These are phyloP conservation scores for Suillus discolor DNA, from an alignment of 768 basidiomycete species.

Conservation along the genomic window DNA sequence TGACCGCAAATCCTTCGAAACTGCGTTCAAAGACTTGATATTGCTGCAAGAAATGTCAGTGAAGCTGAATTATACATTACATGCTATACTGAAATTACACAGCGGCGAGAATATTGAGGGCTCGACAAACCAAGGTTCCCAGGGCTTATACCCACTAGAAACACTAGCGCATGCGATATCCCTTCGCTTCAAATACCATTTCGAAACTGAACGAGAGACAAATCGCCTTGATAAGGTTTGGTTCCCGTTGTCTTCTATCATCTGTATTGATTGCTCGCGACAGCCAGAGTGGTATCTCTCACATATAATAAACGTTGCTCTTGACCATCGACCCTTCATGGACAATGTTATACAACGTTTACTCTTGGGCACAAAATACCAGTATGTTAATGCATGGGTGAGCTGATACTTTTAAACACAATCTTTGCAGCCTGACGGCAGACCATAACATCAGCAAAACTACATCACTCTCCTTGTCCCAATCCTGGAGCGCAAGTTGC, in stretches of 20 bases:
- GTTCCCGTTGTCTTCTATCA: slow-evolving; percentile 2
- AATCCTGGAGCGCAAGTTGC: slow-evolving; percentile 74
- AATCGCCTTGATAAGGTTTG: slow-evolving; percentile 90
- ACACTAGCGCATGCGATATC: slow-evolving; percentile 83
- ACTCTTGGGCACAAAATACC: slow-evolving; percentile 62
- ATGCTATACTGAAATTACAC: not conserved
- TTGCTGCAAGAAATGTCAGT: slow-evolving; percentile 79
- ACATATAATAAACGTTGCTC: slow-evolving; percentile 83
- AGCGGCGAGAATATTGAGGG: slow-evolving; percentile 54
- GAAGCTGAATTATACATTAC: not conserved
- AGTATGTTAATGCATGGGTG: slow-evolving; percentile 76
- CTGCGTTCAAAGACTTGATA: slow-evolving; percentile 75
- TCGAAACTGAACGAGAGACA: slow-evolving; percentile 83
- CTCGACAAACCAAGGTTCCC: slow-evolving; percentile 18
- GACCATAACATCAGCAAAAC: slow-evolving; percentile 58
- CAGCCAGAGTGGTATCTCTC: slow-evolving; percentile 99
- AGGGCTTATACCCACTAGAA: slow-evolving; percentile 81
- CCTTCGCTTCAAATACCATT: slow-evolving; percentile 93
- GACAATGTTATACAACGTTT: slow-evolving; percentile 72
- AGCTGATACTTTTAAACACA: slow-evolving; percentile 19
- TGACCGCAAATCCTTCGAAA: slow-evolving; percentile 69
- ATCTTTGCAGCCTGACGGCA: slow-evolving; percentile 6
- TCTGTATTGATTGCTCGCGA: not conserved
- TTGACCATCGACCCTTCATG: slow-evolving; percentile 85
- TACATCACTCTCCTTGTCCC: slow-evolving; percentile 82